Conservation (phyloP, 257 asterid species). For the Solanum infundibuliforme region DNA sequence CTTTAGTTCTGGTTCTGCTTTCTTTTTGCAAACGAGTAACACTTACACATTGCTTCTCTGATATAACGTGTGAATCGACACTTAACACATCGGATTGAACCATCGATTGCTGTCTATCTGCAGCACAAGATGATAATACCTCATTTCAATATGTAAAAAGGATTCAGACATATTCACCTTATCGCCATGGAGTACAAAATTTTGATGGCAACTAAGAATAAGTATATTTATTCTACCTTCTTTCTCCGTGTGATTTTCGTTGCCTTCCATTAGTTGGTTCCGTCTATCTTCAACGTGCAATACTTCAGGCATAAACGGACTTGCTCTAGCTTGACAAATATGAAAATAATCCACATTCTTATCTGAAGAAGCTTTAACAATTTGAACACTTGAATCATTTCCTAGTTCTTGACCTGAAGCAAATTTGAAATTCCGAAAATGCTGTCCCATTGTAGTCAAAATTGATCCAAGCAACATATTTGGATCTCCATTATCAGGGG, state of each 20-base stretch:
- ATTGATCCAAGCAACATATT: conserved; percentile 49
- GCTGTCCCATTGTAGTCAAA: conserved; percentile 64
- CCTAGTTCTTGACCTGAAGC: conserved; percentile 70
- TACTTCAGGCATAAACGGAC: conserved; percentile 19
- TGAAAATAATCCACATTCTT: not conserved
- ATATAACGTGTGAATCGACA: not conserved
- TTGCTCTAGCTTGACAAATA: conserved; percentile 4
- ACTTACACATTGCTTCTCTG: not conserved
- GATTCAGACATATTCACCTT: not conserved
- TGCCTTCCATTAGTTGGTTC: not conserved
- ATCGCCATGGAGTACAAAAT: not conserved
- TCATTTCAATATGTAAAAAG: not conserved
- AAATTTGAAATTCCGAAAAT: conserved; percentile 62
- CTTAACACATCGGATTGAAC: not conserved
- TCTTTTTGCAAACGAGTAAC: not conserved
- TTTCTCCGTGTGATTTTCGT: not conserved
- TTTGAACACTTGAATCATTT: conserved; percentile 57
- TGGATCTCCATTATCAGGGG: conserved; percentile 28
- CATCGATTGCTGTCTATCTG: not conserved
- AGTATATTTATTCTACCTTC: not conserved
- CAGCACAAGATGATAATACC: not conserved
- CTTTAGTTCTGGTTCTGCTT: not conserved
- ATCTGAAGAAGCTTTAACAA: conserved; percentile 33
- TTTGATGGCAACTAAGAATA: not conserved
- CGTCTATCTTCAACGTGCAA: conserved; percentile 6